phyloP scores from a whole-genome alignment of 495 filamentous ascomycete species.

The Echria macrotheca region DNA sequence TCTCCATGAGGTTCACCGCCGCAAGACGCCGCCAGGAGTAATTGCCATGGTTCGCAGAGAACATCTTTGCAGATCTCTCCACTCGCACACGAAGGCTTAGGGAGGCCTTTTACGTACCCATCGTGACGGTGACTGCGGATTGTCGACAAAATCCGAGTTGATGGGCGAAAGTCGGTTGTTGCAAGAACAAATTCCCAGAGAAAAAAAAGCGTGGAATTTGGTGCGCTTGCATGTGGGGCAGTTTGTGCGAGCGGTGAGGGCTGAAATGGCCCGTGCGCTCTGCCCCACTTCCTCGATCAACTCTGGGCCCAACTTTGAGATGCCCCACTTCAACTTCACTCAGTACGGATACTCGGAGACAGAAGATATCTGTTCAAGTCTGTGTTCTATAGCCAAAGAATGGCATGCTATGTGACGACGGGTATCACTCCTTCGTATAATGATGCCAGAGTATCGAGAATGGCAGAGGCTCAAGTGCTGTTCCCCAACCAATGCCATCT shows the following conservation, averaged over 20 bases:
- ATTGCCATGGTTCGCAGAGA: conserved; percentile 38
- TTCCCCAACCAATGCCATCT: too few species aligned
- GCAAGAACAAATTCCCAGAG: conserved; percentile 20
- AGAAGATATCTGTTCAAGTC: too few species aligned
- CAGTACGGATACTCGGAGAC: too few species aligned
- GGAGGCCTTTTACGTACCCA: conserved; percentile 42
- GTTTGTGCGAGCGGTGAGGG: conserved; percentile 41
- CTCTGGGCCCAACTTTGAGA: neutral
- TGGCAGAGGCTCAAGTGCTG: too few species aligned
- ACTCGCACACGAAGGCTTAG: conserved; percentile 42
- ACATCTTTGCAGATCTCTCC: conserved; percentile 29
- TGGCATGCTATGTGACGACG: too few species aligned
- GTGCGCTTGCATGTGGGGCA: conserved; percentile 15
- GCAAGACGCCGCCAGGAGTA: conserved; percentile 18
- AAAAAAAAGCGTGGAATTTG: conserved; percentile 13
- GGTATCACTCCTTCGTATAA: too few species aligned
- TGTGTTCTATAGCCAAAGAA: too few species aligned
- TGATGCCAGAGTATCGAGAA: too few species aligned
- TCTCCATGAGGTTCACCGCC: too few species aligned
- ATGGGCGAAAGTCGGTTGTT: conserved; percentile 34
- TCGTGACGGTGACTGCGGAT: conserved; percentile 42
- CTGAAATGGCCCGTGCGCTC: conserved; percentile 16
- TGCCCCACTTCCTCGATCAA: neutral
- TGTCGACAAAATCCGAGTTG: conserved; percentile 34
- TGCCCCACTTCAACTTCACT: neutral